Percentiles rank a stretch among this genome's conserved stretches.
Conservation (phyloP, 305 asterid species). For the Fraxinus latifolia region DNA sequence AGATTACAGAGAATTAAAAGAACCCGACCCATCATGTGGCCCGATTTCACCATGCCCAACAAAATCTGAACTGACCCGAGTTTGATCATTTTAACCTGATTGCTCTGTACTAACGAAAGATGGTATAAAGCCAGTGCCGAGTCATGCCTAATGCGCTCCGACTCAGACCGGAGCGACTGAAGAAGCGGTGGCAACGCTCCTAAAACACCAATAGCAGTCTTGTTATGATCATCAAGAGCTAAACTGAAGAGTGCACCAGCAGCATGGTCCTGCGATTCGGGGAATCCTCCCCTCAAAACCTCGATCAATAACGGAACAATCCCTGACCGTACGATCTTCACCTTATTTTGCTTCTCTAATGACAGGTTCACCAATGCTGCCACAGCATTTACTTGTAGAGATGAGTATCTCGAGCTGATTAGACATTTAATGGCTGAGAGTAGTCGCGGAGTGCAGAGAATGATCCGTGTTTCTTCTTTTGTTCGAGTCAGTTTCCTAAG, state of each 20-base stretch:
- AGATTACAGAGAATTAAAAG: slow-evolving; percentile 54
- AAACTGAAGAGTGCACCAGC: slow-evolving; percentile 87
- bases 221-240: slow-evolving; percentile 75
- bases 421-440: slow-evolving; percentile 49
- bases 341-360: slow-evolving; percentile 67
- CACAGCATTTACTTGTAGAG: slow-evolving; percentile 68
- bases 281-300: slow-evolving; percentile 54
- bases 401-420: slow-evolving; percentile 48
- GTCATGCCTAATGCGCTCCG: slow-evolving; percentile 77
- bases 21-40: slow-evolving; percentile 58
- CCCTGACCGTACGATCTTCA: slow-evolving; percentile 84
- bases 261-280: slow-evolving; percentile 83
- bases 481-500: slow-evolving; percentile 77
- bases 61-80: slow-evolving; percentile 55
- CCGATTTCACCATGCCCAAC: slow-evolving; percentile 56
- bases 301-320: slow-evolving; percentile 78
- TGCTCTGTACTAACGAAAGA: slow-evolving; percentile 66
- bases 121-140: slow-evolving; percentile 76
- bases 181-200: slow-evolving; percentile 82
- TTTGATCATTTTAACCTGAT: slow-evolving; percentile 64
- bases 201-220: slow-evolving; percentile 82
- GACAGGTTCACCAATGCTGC: slow-evolving; percentile 82
- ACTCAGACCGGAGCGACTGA: slow-evolving; percentile 66
- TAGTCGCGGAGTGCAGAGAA: slow-evolving; percentile 62
- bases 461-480: slow-evolving; percentile 56